Evolutionary conservation across 116 monocot genomes (phyloP).

Genomic region (Thalassia testudinum): DNA sequence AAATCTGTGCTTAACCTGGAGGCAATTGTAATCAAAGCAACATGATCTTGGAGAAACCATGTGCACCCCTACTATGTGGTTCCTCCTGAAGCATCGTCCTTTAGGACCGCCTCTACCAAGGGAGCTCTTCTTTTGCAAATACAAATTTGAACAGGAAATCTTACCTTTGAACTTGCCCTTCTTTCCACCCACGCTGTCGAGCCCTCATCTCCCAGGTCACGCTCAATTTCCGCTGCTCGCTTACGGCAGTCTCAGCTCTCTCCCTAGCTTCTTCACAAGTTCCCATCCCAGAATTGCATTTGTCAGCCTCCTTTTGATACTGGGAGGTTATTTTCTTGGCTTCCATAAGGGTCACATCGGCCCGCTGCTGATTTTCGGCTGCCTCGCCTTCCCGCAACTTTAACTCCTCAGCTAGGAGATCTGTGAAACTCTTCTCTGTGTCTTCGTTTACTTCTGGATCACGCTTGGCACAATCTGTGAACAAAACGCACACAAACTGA

Average conservation of each 20-base stretch:
- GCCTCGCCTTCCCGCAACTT: slow-evolving; percentile 60
- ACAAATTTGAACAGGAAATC: neutral
- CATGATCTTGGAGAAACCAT: no score
- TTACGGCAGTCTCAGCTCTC: slow-evolving; percentile 35
- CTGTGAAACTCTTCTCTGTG: slow-evolving; percentile 64
- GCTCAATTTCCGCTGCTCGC: slow-evolving; percentile 41
- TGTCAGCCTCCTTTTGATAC: slow-evolving; percentile 91
- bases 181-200: slow-evolving; percentile 60
- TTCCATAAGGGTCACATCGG: slow-evolving; percentile 53
- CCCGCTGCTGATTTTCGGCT: slow-evolving; percentile 30
- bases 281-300: slow-evolving; percentile 88
- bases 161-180: slow-evolving; percentile 1
- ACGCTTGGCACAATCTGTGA: slow-evolving; percentile 57
- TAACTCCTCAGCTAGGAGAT: slow-evolving; percentile 67
- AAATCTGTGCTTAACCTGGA: no score
- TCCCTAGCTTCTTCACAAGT: slow-evolving; percentile 88
- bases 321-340: slow-evolving; percentile 80
- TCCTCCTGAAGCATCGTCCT: no score
- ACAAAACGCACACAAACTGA: neutral
- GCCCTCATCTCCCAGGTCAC: slow-evolving; percentile 65
- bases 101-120: no score
- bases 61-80: no score
- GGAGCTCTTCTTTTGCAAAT: no score
- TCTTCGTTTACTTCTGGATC: slow-evolving; percentile 70
- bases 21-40: no score